Evolutionary conservation across 805 yeast genomes (phyloP), one percentile per base, ranked within the genome.

Genomic region (Blastobotrys parvus): DNA sequence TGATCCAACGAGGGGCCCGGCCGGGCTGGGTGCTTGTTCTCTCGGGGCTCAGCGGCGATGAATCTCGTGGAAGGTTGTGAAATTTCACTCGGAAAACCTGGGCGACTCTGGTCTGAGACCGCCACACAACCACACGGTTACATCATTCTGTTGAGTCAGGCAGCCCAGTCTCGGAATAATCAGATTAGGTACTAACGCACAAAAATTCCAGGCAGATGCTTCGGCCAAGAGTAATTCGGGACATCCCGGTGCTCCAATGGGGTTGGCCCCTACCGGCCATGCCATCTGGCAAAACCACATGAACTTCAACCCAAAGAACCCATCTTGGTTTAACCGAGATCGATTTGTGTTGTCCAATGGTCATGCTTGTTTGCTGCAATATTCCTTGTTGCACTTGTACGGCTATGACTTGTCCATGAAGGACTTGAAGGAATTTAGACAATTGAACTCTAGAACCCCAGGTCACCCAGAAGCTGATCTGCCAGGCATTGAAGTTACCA

Each of bases 161-260:
- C n/a, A n/a, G n/a, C n/a, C n/a, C n/a, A n/a, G n/a, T n/a, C n/a
- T n/a, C n/a, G n/a, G n/a, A n/a, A n/a, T n/a, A n/a, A n/a, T n/a
- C n/a, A n/a, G n/a, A n/a, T n/a, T n/a, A 25, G 11, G 29, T 25
- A 25, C 29, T 25, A 25, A 25, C 29, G 10, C 29, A 7, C 29
- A 32, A 32, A 15, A 6, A 32, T 29, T 13, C 20, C 19, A 64
- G 68, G 82, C 84, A 43, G 98, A 90, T 65, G 79, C 84, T 52
- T 94, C 86, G 49, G 73, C 81, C 47, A 75, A 78, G 68, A 90
- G 97, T 58, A 83, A 90, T 69, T 82, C 95, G 48, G 98, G 98
- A 54, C 98, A 90, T 71, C 98, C 98, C 44, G 98, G 98, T 55
- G 97, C 98, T 42, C 97, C 97, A 59, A 79, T 90, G 77, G 97